Conservation (phyloP, 2,329 filamentous ascomycete genomes). For the Aspergillus glaucus region DNA sequence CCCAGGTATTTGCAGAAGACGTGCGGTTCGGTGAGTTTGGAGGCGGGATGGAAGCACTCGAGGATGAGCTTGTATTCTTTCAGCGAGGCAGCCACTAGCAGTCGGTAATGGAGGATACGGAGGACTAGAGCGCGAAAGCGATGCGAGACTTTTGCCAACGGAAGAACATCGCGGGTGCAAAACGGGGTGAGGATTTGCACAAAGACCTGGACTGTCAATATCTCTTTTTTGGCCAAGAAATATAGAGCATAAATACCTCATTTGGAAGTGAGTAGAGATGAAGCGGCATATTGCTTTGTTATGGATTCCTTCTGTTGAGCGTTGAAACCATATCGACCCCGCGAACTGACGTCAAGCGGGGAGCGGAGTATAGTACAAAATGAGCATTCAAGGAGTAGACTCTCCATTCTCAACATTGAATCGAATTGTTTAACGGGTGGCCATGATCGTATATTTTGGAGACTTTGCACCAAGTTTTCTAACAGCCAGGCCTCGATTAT, state of each 20-base stretch:
- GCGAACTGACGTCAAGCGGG: neutral
- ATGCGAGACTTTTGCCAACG: conserved; percentile 53
- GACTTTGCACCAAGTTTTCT: no score
- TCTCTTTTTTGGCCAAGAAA: neutral
- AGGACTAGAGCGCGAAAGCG: conserved; percentile 59
- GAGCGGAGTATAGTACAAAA: neutral
- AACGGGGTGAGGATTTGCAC: conserved; percentile 46
- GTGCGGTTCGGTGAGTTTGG: conserved; percentile 61
- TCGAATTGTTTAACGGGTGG: no score
- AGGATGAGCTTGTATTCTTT: conserved; percentile 63
- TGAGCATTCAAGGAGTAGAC: neutral
- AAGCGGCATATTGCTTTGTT: neutral
- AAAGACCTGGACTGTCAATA: conserved; percentile 39
- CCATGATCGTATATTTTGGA: no score
- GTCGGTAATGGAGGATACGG: conserved; percentile 58
- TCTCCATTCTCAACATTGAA: no score
- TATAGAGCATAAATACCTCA: conserved; percentile 19
- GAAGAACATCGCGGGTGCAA: conserved; percentile 48
- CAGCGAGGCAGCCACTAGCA: conserved; percentile 53
- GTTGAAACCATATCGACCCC: neutral
- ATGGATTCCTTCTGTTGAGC: neutral
- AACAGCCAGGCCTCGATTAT: no score
- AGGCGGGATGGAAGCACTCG: conserved; percentile 70
- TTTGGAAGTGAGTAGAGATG: conserved; percentile 27
- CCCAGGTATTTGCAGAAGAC: conserved; percentile 62